phyloP scores from a whole-genome alignment of 2,329 filamentous ascomycete genomes.

The Chaetomium strumarium region DNA sequence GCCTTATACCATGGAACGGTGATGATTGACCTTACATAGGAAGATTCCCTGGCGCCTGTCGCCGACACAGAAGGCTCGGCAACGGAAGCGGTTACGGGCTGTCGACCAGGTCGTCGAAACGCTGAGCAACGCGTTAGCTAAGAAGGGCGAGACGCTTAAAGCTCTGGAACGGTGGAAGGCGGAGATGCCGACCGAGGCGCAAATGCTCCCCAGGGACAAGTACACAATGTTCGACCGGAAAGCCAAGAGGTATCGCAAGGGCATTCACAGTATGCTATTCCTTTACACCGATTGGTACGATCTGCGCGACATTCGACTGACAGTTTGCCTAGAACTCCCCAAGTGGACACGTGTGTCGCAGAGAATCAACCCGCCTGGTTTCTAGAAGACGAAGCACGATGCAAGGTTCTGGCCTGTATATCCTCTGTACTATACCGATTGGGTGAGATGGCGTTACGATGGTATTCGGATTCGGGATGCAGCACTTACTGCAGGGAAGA shows the following conservation, averaged over 20 bases:
- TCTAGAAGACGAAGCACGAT: constrained; percentile 44
- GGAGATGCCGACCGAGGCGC: constrained; percentile 91
- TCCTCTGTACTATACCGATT: constrained; percentile 21
- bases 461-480: background rate
- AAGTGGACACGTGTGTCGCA: constrained; percentile 97
- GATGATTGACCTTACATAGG: constrained; percentile 39
- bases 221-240: constrained; percentile 98
- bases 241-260: constrained; percentile 91
- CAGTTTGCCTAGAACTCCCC: constrained; percentile 54
- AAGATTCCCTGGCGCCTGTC: constrained; percentile 98
- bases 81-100: constrained; percentile 72
- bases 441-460: constrained; percentile 17
- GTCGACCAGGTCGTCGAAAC: constrained; percentile 86
- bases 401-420: constrained; percentile 17
- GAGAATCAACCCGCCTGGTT: constrained; percentile 88
- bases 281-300: background rate
- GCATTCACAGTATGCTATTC: constrained; percentile 81
- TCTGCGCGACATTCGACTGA: constrained; percentile 5
- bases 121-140: constrained; percentile 69
- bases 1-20: background rate
- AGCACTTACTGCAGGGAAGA: background rate
- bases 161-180: constrained; percentile 84
- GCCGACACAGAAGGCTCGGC: constrained; percentile 80
- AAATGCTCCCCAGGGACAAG: constrained; percentile 96
- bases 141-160: constrained; percentile 66